These are phyloP conservation scores for Myrmaecium sp. DNA, from an alignment of 2,329 filamentous ascomycete species.

Conservation along the genomic window DNA sequence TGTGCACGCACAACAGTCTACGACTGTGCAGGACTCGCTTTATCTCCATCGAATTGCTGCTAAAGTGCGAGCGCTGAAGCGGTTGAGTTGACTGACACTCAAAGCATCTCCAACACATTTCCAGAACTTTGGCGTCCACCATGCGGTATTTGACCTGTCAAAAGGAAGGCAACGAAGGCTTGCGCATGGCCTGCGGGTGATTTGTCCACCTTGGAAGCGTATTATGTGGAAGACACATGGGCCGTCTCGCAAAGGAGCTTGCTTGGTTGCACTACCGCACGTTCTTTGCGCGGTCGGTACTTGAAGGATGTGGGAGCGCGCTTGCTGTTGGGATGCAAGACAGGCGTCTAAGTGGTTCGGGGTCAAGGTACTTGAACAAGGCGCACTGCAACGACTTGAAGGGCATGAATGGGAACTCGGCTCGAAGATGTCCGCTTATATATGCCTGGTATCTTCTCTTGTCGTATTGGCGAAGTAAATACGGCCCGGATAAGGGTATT, in stretches of 20 bases:
- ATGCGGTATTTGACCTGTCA: background rate
- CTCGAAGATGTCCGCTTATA: too few species aligned
- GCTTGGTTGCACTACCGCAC: slow-evolving; percentile 8
- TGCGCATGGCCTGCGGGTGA: background rate
- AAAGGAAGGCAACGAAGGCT: background rate
- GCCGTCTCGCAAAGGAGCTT: background rate
- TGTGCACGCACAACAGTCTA: too few species aligned
- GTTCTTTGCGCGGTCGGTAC: slow-evolving; percentile 16
- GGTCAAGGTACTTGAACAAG: slow-evolving; percentile 40
- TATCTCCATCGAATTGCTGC: too few species aligned
- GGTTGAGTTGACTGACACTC: background rate
- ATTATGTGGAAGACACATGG: background rate
- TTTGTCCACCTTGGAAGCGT: background rate
- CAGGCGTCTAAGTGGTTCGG: slow-evolving; percentile 7
- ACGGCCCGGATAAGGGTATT: too few species aligned
- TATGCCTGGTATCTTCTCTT: too few species aligned
- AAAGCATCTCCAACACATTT: background rate
- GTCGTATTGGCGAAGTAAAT: too few species aligned
- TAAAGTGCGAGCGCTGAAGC: background rate
- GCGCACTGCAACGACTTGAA: slow-evolving; percentile 39
- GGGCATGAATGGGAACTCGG: slow-evolving; percentile 39
- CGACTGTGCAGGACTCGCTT: too few species aligned
- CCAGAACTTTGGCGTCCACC: background rate
- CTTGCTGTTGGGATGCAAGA: slow-evolving; percentile 22
- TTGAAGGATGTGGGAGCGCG: slow-evolving; percentile 15